Percentiles rank a stretch among this genome's conserved stretches.
phyloP scores from a whole-genome alignment of 306 rosid species.

The Adenanthera pavonina region DNA sequence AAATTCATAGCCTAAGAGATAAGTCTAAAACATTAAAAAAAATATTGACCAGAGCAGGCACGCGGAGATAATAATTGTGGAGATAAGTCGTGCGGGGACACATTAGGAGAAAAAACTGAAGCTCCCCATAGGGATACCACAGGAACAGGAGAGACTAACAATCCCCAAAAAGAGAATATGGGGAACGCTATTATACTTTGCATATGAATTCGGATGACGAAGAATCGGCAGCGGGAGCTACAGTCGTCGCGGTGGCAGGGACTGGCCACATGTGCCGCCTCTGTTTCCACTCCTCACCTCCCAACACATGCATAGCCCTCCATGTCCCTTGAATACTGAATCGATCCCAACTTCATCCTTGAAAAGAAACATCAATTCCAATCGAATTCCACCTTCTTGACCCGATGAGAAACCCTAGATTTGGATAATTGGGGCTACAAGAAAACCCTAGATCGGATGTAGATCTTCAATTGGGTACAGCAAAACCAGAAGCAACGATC shows the following conservation, averaged over 20 bases:
- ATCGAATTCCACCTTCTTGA: conserved; percentile 55
- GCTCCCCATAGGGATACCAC: neutral
- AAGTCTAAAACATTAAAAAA: neutral
- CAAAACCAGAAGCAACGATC: conserved; percentile 11
- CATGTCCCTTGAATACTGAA: conserved; percentile 67
- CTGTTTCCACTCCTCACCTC: conserved; percentile 83
- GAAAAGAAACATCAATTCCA: conserved; percentile 90
- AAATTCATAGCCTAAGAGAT: neutral
- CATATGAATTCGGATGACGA: conserved; percentile 60
- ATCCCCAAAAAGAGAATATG: neutral
- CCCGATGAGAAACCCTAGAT: conserved; percentile 49
- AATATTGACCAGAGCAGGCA: neutral
- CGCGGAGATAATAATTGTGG: neutral
- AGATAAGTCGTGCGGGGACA: neutral
- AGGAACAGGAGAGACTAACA: neutral
- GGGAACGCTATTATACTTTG: conserved; percentile 56
- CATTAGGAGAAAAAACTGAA: neutral
- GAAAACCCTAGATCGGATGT: conserved; percentile 68
- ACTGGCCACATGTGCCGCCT: conserved; percentile 99
- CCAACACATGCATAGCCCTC: conserved; percentile 93
- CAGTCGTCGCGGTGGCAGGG: conserved; percentile 83
- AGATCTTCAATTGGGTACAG: conserved; percentile 56
- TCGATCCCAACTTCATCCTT: conserved; percentile 73
- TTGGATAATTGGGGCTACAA: conserved; percentile 13
- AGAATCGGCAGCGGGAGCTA: conserved; percentile 70